phyloP scores from a whole-genome alignment of 2,329 filamentous ascomycete species.

The Xylaria polymorpha region DNA sequence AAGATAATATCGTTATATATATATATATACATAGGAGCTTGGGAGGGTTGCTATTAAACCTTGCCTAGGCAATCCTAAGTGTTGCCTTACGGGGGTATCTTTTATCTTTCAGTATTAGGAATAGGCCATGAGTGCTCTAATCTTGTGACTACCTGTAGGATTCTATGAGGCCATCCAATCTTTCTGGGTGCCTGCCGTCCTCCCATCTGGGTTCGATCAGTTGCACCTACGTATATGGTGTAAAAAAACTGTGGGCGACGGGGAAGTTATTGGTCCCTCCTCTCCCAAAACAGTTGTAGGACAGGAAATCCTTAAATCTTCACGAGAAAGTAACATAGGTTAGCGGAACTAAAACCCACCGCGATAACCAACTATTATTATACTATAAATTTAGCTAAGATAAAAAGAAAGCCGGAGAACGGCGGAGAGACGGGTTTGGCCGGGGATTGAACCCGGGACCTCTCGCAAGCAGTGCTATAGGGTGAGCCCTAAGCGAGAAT shows the following conservation, averaged over 20 bases:
- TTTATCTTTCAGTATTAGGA: too few species aligned
- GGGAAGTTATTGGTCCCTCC: background rate
- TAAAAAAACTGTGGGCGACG: background rate
- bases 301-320: slow-evolving; percentile 3
- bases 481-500: slow-evolving; percentile 73
- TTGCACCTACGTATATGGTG: background rate
- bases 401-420: background rate
- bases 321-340: slow-evolving; percentile 31
- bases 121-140: background rate
- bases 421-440: slow-evolving; percentile 36
- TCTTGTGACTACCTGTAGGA: background rate
- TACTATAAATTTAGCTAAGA: slow-evolving; percentile 13
- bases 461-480: slow-evolving; percentile 49
- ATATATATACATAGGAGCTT: too few species aligned
- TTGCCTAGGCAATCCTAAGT: too few species aligned
- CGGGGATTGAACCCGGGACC: slow-evolving; percentile 57
- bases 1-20: too few species aligned
- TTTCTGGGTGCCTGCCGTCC: background rate
- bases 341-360: slow-evolving; percentile 34
- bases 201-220: too few species aligned
- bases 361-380: slow-evolving; percentile 30
- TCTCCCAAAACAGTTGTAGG: background rate
- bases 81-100: too few species aligned
- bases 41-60: too few species aligned
- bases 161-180: background rate